Conservation (phyloP, 192 early-diverging fungal species). For the Backusella luteola region DNA sequence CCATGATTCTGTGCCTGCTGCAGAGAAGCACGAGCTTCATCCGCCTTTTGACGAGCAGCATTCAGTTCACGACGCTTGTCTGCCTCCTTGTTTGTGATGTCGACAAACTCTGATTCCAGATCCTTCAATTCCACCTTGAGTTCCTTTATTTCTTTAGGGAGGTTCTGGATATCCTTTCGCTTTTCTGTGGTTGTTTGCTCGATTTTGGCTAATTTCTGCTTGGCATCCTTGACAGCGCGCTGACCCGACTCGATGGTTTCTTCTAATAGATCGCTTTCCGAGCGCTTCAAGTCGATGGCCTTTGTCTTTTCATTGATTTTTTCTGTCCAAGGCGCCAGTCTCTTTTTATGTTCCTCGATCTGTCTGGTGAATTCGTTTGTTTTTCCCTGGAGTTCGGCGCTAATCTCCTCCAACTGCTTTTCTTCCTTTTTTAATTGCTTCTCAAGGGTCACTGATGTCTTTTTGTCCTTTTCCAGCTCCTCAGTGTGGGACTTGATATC, state of each 20-base stretch:
- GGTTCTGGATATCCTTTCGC: conserved; percentile 17
- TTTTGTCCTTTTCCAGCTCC: conserved; percentile 55
- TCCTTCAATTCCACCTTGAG: conserved; percentile 31
- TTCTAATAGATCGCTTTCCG: conserved; percentile 79
- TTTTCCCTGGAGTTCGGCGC: conserved; percentile 80
- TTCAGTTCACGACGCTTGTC: conserved; percentile 38
- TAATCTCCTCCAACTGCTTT: conserved; percentile 71
- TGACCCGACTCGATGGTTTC: conserved; percentile 54
- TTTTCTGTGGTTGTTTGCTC: conserved; percentile 42
- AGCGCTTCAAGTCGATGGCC: conserved; percentile 71
- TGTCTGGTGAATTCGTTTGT: conserved; percentile 77
- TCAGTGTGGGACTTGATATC: conserved; percentile 70
- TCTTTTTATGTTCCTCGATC: conserved; percentile 83
- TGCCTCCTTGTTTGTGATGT: conserved; percentile 11
- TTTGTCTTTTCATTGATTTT: conserved; percentile 74
- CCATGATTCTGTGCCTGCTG: conserved; percentile 65
- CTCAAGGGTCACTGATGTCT: conserved; percentile 64
- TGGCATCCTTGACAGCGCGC: conserved; percentile 59
- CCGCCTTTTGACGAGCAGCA: conserved; percentile 59
- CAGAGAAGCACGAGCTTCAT: conserved; percentile 65
- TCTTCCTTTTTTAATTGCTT: conserved; percentile 65
- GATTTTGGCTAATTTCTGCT: conserved; percentile 48
- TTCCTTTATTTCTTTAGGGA: conserved; percentile 53
- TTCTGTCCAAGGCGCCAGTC: conserved; percentile 86
- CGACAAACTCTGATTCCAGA: neutral